Evolutionary conservation across 176 grass and related monocot species (phyloP), one percentile per base, ranked within the genome.

Genomic region (Oryza meyeriana): DNA sequence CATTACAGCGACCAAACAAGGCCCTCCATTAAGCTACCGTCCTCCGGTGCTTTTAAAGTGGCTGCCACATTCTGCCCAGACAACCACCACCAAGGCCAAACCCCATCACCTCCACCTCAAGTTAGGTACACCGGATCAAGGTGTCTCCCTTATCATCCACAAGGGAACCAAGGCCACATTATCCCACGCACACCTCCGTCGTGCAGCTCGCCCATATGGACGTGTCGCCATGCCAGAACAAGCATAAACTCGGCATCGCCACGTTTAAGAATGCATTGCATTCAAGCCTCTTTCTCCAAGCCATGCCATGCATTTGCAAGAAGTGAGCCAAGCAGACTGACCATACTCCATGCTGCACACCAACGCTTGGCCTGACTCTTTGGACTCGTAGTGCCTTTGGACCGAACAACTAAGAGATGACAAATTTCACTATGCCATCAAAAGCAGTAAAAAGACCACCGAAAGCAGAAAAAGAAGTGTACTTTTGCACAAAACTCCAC

Each of bases 11-110:
- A 58, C 79, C 63, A 63, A 76, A 59, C 48, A 79, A 74, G 17
- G 25, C 10, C 16, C 58, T 59, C 59, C 66, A 72, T 86, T 67
- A 30, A 45, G 83, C 83, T 90, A 83, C 24, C 88, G 36, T 76
- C 44, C 74, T 33, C 66, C 73, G 35, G 12, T 30, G 39, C 88
- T 90, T 90, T 79, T 30, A 24, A 90, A 32, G 29, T 4, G 10
- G 74, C 88, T 32, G 74, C 88, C 67, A 33, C 88, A 79, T 86
- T 83, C 88, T 42, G 74, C 66, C 83, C 79, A 86, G 83, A 86
- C 79, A 86, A 77, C 67, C 83, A 77, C 73, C 1, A 67, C 83
- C 79, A 33, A 25, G 24, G 39, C 73, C 63, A 58, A 87, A 76
- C 78, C 62, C 69, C 26, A 81, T 47, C 85, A 69, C 33, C 55